Conservation (phyloP, 129 eudicot species). For the Centrapalus pauciflorus region DNA sequence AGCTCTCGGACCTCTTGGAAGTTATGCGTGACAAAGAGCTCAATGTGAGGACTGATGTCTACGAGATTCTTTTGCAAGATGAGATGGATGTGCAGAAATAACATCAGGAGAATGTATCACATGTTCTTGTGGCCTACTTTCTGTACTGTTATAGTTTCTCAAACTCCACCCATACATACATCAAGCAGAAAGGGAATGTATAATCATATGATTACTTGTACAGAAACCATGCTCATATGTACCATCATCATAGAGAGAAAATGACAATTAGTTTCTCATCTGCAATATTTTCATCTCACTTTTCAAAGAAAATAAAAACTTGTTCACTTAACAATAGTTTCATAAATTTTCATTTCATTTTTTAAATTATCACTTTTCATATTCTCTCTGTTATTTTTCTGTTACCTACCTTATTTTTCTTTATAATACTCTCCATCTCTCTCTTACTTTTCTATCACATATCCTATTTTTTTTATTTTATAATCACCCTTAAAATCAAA, state of each 20-base stretch:
- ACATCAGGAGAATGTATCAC: background rate
- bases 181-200: conserved; percentile 6
- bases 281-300: no score
- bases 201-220: conserved; percentile 12
- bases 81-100: conserved; percentile 39
- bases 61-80: conserved; percentile 83
- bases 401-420: no score
- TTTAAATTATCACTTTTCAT: no score
- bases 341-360: no score
- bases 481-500: no score
- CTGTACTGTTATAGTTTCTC: background rate
- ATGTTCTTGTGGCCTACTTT: background rate
- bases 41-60: conserved; percentile 87
- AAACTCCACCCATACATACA: background rate
- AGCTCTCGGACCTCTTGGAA: conserved; percentile 89
- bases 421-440: no score
- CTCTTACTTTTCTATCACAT: no score
- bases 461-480: no score
- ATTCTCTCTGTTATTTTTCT: no score
- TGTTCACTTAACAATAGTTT: no score
- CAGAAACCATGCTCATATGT: background rate
- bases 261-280: no score
- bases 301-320: no score
- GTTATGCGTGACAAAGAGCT: conserved; percentile 96
- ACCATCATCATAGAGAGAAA: background rate